phyloP scores from a whole-genome alignment of 2,329 filamentous ascomycete genomes.

The Xylariaceae sp. region DNA sequence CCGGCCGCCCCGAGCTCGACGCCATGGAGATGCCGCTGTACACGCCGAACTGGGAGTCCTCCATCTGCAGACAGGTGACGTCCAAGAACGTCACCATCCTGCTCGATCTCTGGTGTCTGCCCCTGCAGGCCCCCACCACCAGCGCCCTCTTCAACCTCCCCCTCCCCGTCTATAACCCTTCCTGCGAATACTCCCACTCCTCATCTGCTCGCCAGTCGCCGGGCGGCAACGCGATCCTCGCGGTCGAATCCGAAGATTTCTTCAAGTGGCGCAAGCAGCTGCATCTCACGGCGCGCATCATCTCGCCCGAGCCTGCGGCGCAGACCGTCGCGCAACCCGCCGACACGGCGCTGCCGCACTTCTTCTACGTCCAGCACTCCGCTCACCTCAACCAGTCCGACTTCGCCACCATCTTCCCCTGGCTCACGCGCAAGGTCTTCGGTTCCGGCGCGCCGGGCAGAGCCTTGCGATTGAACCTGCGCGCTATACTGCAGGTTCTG shows the following conservation, averaged over 20 bases:
- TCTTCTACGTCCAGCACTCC: constrained; percentile 69
- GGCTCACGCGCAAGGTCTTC: constrained; percentile 56
- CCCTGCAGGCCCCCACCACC: constrained; percentile 59
- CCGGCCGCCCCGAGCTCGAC: constrained; percentile 41
- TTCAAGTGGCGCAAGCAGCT: constrained; percentile 73
- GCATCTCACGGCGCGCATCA: constrained; percentile 58
- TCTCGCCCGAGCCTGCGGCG: constrained; percentile 52
- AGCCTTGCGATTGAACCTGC: constrained; percentile 53
- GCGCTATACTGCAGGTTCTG: constrained; percentile 54
- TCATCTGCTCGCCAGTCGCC: constrained; percentile 26
- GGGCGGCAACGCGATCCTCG: constrained; percentile 57
- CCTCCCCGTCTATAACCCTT: constrained; percentile 60
- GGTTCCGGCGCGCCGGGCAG: constrained; percentile 54
- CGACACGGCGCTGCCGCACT: constrained; percentile 44
- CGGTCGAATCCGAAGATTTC: constrained; percentile 71
- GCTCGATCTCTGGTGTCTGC: constrained; percentile 77
- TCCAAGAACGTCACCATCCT: constrained; percentile 60
- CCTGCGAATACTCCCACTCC: constrained; percentile 30
- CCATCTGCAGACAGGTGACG: constrained; percentile 61
- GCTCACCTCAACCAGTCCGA: constrained; percentile 80
- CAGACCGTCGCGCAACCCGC: constrained; percentile 37
- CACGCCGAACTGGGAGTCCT: constrained; percentile 48
- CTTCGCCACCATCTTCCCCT: constrained; percentile 77
- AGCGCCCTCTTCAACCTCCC: constrained; percentile 65
- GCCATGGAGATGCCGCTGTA: constrained; percentile 56